phyloP scores from a whole-genome alignment of 768 basidiomycete genomes.

The Amanita rubescens region DNA sequence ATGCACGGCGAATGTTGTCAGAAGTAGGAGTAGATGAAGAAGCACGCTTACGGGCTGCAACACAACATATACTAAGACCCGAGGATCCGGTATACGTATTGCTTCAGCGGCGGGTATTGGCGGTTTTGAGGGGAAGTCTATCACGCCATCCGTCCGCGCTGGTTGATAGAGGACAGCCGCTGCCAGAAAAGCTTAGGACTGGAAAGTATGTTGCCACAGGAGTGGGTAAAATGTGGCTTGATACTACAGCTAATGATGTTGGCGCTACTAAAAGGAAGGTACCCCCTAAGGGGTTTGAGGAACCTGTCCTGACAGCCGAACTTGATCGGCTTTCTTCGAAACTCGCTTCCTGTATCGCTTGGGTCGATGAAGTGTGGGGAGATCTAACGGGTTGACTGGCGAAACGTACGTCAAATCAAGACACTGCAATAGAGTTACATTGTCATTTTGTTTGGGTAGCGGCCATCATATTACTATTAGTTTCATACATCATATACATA shows the following conservation, averaged over 20 bases:
- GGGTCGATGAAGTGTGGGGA: constrained; percentile 51
- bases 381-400: constrained; percentile 21
- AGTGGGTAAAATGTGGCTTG: constrained; percentile 12
- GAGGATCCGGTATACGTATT: constrained; percentile 62
- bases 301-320: constrained; percentile 42
- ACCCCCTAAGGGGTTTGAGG: constrained; percentile 56
- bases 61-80: constrained; percentile 53
- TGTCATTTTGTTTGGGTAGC: too few relatives aligned
- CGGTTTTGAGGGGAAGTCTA: constrained; percentile 25
- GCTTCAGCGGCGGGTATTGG: constrained; percentile 50
- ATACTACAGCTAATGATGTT: constrained; percentile 1
- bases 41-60: constrained; percentile 44
- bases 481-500: too few relatives aligned
- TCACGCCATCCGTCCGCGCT: not conserved
- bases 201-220: constrained; percentile 20
- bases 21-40: constrained; percentile 37
- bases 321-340: constrained; percentile 33
- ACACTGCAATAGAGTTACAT: too few relatives aligned
- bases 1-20: constrained; percentile 30
- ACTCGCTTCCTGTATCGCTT: constrained; percentile 36
- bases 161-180: not conserved
- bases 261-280: not conserved
- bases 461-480: too few relatives aligned
- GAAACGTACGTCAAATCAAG: too few relatives aligned
- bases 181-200: constrained; percentile 29